phyloP scores from a whole-genome alignment of 2,329 filamentous ascomycete genomes.

The Emydomyces testavorans region DNA sequence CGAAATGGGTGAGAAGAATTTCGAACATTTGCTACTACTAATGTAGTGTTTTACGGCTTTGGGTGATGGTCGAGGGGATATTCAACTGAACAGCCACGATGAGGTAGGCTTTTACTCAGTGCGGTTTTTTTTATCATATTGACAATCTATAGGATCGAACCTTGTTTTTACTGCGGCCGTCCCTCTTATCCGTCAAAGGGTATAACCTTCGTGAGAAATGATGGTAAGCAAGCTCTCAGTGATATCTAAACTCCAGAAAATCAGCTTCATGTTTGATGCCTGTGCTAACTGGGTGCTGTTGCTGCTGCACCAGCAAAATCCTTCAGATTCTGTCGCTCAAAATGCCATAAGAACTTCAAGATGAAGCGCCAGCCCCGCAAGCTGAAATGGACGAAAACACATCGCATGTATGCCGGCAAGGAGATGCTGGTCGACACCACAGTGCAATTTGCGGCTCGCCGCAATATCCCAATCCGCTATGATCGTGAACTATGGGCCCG shows the following conservation, averaged over 20 bases:
- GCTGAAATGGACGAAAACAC: conserved; percentile 93
- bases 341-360: conserved; percentile 73
- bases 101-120: no score
- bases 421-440: conserved; percentile 89
- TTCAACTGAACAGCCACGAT: no score
- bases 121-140: no score
- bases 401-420: conserved; percentile 73
- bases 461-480: conserved; percentile 92
- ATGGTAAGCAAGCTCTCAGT: conserved; percentile 30
- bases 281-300: background rate
- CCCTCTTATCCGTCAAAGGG: conserved; percentile 55
- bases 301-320: background rate
- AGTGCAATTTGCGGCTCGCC: conserved; percentile 78
- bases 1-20: no score
- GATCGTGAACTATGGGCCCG: conserved; percentile 80
- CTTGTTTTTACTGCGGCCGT: conserved; percentile 59
- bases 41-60: no score
- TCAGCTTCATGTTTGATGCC: no score
- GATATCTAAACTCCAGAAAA: no score
- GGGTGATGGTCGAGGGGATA: no score
- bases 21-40: no score
- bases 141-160: conserved; percentile 38
- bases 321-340: conserved; percentile 56
- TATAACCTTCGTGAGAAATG: conserved; percentile 57
- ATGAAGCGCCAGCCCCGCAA: conserved; percentile 98